Base-by-base conservation (phyloP, 176 grass and related monocot species). In the Rhynchospora breviuscula region DNA sequence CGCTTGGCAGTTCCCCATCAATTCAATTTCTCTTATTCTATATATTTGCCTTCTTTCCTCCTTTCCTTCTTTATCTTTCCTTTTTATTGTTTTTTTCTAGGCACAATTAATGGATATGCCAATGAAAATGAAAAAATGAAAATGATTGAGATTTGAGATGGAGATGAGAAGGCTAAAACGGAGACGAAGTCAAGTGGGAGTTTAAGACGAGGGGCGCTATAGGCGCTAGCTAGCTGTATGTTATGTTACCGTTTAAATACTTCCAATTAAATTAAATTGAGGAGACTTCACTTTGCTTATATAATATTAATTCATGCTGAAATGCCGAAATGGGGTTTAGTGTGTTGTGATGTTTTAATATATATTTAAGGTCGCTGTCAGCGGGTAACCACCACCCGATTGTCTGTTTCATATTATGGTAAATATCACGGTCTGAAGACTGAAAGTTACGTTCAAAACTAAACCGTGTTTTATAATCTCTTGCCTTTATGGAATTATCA, bases 1-100 rank as follows among this genome's bases (percentile, higher is more conserved):
- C 79, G 90, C 96, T 84, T 98, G 96, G 70, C 95, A 98, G 64
- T 98, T 98, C 15, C 95, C 95, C 95, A 98, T 98, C 35, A 40
- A 40, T 40, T 40, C 35, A 40, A 40, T 29, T 31, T 2, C 4
- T 13, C 64, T 17, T 21, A 5, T 21, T 7, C 10, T 7, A 19
- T 40, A n/a, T n/a, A n/a, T n/a, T n/a, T n/a, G n/a, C n/a, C 18
- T n/a, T n/a, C 43, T 21, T 18, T 60, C 6, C 40, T 58, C n/a
- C 13, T 84, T 4, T 59, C 19, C 25, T 12, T 51, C 26, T 18
- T 33, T 23, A 33, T 45, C 43, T 45, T 67, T 63, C 31, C 10
- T 47, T 40, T 40, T 40, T 40, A 40, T 40, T 40, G 35, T 3
- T 40, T 40, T 40, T 40, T 40, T 5, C 4, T 3, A 2, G 35